Evolutionary conservation across 2,329 filamentous ascomycete species (phyloP).

Genomic region (Pseudodiploospora longispora): DNA sequence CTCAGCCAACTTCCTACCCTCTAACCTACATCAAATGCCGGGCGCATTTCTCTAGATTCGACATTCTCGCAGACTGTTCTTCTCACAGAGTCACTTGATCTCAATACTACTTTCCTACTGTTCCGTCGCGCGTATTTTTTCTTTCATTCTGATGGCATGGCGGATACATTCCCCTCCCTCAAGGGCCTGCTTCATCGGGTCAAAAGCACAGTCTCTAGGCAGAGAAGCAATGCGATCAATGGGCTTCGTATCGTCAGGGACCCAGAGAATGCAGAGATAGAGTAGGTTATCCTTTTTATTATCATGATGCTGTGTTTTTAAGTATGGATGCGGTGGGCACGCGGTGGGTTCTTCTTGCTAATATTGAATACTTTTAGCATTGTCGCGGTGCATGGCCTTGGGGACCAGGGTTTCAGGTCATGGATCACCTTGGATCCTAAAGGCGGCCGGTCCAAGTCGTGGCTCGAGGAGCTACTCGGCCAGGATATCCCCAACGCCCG

Average conservation of each 20-base stretch:
- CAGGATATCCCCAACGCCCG: conserved; percentile 17
- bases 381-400: conserved; percentile 19
- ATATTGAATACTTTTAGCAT: conserved; percentile 11
- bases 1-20: too few species aligned
- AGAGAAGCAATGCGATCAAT: conserved; percentile 8
- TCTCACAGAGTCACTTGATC: too few species aligned
- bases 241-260: conserved; percentile 15
- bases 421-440: conserved; percentile 15
- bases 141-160: conserved; percentile 8
- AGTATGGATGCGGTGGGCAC: too few species aligned
- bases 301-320: not conserved
- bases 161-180: conserved; percentile 14
- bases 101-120: too few species aligned
- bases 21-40: too few species aligned
- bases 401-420: conserved; percentile 17
- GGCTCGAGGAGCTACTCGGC: conserved; percentile 17
- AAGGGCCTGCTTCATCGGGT: conserved; percentile 16
- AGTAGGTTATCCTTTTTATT: conserved; percentile 11
- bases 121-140: not conserved
- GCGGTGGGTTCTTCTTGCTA: too few species aligned
- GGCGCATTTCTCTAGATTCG: too few species aligned
- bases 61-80: too few species aligned
- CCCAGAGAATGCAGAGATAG: conserved; percentile 15
- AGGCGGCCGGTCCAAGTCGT: conserved; percentile 13
- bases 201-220: conserved; percentile 13